Conservation (phyloP, 371 early-diverging fungal genomes). For the Funneliformis caledonium region DNA sequence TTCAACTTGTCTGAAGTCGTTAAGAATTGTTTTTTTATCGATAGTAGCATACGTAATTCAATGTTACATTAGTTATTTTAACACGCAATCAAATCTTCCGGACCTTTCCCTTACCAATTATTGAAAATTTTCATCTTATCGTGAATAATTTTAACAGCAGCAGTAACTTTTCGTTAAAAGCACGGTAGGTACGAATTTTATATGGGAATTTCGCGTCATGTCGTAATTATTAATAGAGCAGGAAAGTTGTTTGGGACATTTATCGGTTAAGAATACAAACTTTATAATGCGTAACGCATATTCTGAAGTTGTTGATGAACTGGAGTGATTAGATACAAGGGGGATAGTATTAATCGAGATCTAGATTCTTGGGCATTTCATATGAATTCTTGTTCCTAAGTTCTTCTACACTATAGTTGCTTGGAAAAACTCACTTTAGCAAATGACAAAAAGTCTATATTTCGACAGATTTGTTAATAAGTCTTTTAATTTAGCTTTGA, state of each 20-base stretch:
- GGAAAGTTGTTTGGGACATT: conserved; percentile 3
- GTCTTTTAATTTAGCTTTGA: too few species aligned
- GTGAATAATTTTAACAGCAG: background rate
- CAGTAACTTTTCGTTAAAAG: background rate
- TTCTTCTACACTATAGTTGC: too few species aligned
- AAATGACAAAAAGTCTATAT: too few species aligned
- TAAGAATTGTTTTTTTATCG: background rate
- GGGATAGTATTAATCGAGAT: conserved; percentile 20
- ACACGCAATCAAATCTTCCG: background rate
- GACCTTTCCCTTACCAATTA: conserved; percentile 17
- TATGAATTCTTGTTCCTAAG: background rate
- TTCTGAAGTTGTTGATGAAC: conserved; percentile 25
- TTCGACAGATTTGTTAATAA: too few species aligned
- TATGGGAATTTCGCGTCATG: background rate
- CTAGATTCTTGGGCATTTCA: conserved; percentile 6
- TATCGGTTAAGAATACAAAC: background rate
- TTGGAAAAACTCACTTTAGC: too few species aligned
- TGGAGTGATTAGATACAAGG: background rate
- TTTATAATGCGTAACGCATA: background rate
- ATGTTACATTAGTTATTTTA: conserved; percentile 30
- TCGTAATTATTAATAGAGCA: background rate
- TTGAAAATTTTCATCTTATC: conserved; percentile 14
- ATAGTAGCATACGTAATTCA: background rate
- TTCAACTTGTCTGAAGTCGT: background rate
- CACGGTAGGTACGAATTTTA: conserved; percentile 24